Base-by-base conservation (phyloP, 2,329 filamentous ascomycete genomes). In the Hypoxylon sp. region DNA sequence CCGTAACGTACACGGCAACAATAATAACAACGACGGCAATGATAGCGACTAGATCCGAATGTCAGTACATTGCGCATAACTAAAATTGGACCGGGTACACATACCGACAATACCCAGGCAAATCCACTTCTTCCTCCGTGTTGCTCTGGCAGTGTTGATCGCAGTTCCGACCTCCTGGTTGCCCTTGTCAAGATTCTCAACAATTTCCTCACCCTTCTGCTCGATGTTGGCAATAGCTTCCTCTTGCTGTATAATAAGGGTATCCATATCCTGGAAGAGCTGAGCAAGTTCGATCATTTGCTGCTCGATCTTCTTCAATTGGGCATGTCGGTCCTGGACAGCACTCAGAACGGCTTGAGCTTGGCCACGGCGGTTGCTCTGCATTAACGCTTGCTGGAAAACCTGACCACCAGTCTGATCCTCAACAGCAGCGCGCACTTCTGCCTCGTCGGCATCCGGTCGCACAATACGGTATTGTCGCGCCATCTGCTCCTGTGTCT, bases 71-170 rank as follows among this genome's bases (percentile, higher is more conserved):
- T 14, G 22, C 10, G 31, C 5, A 17, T 13, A n/a, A 42, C 4
- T 13, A 11, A 5, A 22, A 33, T 17, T 13, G 17, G 33, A 8
- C 3, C 51, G 31, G 4, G 5, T 33, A 54, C 42, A 81, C 87
- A 74, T 83, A 89, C 87, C 83, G 74, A 86, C 83, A 76, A 98
- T 93, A 76, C 91, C 90, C 73, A 97, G 83, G 85, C 94, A 97
- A 79, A 92, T 94, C 94, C 94, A 98, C 92, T 98, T 98, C 94
- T 97, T 97, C 84, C 90, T 93, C 74, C 93, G 88, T 55, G 92
- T 93, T 74, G 89, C 88, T 79, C 91, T 87, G 8, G 95, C 95
- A 73, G 93, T 97, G 68, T 87, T 86, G 70, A 97, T 92, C 11
- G 94, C 94, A n/a, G 87, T 88, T 42, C 87, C 90, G 66, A 98